Conservation (phyloP, 2,329 filamentous ascomycete species). For the Aspergillus terreus region DNA sequence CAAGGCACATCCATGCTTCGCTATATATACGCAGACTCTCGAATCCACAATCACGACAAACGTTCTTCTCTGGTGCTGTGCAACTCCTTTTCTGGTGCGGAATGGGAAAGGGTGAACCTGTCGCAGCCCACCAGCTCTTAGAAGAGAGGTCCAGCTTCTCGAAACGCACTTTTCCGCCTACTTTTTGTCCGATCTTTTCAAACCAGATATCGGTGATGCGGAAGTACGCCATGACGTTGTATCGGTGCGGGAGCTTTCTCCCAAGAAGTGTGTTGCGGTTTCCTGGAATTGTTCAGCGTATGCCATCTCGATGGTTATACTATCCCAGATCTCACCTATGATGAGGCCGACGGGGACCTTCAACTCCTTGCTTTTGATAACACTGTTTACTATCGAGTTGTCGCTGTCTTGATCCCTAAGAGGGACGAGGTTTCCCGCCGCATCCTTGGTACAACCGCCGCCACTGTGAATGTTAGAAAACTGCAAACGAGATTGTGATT, state of each 20-base stretch:
- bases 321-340: slow-evolving; percentile 43
- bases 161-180: slow-evolving; percentile 58
- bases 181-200: slow-evolving; percentile 48
- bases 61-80: slow-evolving; percentile 13
- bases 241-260: slow-evolving; percentile 54
- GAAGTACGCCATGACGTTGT: slow-evolving; percentile 66
- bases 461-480: slow-evolving; percentile 40
- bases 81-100: slow-evolving; percentile 29
- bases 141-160: slow-evolving; percentile 56
- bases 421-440: slow-evolving; percentile 45
- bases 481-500: not conserved
- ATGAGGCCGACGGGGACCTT: slow-evolving; percentile 54
- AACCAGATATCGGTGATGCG: slow-evolving; percentile 66
- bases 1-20: slow-evolving; percentile 58
- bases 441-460: slow-evolving; percentile 50
- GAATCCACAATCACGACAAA: slow-evolving; percentile 42
- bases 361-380: slow-evolving; percentile 46
- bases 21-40: slow-evolving; percentile 35
- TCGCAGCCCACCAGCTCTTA: slow-evolving; percentile 58
- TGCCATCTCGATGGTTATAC: not conserved
- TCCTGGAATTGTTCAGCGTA: slow-evolving; percentile 41
- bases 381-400: slow-evolving; percentile 33
- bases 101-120: slow-evolving; percentile 22
- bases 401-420: slow-evolving; percentile 44
- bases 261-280: slow-evolving; percentile 48